A percentile compares a stretch with the other conserved stretches of the same genome.
phyloP scores from a whole-genome alignment of 345 rosid genomes.

The Camelina neglecta region DNA sequence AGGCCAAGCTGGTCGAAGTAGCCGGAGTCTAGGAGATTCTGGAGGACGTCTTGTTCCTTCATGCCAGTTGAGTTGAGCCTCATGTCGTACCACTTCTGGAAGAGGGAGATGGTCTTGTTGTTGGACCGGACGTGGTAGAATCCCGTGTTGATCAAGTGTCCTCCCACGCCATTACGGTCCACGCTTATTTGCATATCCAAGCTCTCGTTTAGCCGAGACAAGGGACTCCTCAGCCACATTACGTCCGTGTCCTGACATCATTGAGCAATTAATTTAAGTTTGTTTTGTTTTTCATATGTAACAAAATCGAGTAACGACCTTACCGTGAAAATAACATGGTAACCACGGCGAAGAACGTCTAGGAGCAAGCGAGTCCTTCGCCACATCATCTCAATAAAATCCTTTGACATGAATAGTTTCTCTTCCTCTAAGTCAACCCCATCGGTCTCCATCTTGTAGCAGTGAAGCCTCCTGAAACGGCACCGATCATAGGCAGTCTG shows the following conservation, averaged over 20 bases:
- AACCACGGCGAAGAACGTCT: conserved; percentile 69
- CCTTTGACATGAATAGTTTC: conserved; percentile 69
- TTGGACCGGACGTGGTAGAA: conserved; percentile 72
- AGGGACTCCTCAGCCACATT: conserved; percentile 79
- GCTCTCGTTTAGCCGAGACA: conserved; percentile 46
- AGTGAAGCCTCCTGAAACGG: conserved; percentile 63
- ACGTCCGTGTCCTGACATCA: conserved; percentile 70
- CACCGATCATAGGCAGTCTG: conserved; percentile 70
- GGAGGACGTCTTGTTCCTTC: conserved; percentile 82
- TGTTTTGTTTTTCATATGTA: not conserved
- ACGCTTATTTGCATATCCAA: conserved; percentile 76
- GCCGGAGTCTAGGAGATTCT: conserved; percentile 50
- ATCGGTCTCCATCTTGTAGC: conserved; percentile 62
- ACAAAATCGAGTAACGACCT: not conserved
- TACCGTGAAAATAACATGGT: conserved; percentile 77
- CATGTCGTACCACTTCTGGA: conserved; percentile 63
- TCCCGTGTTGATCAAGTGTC: conserved; percentile 65
- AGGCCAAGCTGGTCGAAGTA: conserved; percentile 48
- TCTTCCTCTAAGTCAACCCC: conserved; percentile 59
- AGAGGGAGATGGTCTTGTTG: conserved; percentile 66
- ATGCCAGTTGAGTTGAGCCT: conserved; percentile 57
- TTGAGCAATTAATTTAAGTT: no score
- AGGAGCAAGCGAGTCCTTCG: conserved; percentile 63
- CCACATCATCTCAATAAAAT: conserved; percentile 90
- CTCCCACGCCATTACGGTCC: conserved; percentile 47